Percentiles rank a stretch among this genome's conserved stretches.
phyloP scores from a whole-genome alignment of 2,329 filamentous ascomycete genomes.

The Cladosporium cucumerinum region DNA sequence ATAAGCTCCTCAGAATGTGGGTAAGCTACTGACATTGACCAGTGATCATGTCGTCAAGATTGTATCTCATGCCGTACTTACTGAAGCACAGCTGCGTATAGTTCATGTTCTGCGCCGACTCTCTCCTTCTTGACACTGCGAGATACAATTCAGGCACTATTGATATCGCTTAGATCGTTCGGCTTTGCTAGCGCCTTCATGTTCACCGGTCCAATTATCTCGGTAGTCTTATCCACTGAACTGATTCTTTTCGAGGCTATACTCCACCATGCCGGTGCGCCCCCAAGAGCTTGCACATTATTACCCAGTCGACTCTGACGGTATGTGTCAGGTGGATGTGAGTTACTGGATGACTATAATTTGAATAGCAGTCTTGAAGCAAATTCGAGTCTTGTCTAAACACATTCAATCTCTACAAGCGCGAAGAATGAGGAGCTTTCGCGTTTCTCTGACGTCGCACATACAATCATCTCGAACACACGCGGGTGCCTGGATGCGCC shows the following conservation, averaged over 20 bases:
- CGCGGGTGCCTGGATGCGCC: neutral
- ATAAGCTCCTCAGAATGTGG: too few relatives aligned
- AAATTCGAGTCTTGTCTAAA: neutral
- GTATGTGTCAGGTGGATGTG: neutral
- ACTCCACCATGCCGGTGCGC: neutral
- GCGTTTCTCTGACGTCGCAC: neutral
- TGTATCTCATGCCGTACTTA: neutral
- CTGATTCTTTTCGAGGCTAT: neutral
- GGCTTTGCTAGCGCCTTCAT: neutral
- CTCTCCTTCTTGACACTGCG: neutral
- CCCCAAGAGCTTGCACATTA: neutral
- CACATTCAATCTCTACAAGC: neutral
- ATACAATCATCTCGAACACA: neutral
- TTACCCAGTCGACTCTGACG: neutral
- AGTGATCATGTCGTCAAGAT: neutral
- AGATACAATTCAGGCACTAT: neutral
- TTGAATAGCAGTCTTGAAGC: neutral
- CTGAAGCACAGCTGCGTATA: neutral
- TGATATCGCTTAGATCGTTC: neutral
- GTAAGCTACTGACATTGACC: neutral
- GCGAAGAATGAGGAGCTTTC: neutral
- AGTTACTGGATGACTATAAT: neutral
- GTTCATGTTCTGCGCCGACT: neutral
- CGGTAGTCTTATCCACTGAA: neutral
- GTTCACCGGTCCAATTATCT: neutral